A percentile compares a stretch with the other conserved stretches of the same genome.
phyloP scores from a whole-genome alignment of 2,329 filamentous ascomycete species.

The Phyllosticta paracitricarpa region DNA sequence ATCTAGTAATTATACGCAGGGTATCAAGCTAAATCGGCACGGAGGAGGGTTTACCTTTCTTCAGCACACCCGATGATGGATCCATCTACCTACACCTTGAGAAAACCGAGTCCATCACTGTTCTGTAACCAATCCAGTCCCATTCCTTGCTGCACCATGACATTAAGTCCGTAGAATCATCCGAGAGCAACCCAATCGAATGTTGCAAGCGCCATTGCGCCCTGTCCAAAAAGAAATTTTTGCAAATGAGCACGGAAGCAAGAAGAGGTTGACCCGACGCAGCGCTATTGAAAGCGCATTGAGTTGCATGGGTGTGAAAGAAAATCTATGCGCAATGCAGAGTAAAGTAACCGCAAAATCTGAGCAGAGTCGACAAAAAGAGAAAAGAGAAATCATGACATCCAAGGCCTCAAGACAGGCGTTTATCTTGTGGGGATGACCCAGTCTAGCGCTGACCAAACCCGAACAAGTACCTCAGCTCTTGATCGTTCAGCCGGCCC shows the following conservation, averaged over 20 bases:
- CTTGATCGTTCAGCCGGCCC: constrained; percentile 53
- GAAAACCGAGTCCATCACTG: too few species aligned
- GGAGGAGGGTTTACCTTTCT: too few species aligned
- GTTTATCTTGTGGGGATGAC: not conserved
- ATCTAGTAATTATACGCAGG: too few species aligned
- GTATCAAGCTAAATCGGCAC: too few species aligned
- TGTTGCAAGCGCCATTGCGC: not conserved
- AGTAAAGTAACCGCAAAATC: not conserved
- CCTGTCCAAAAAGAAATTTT: not conserved
- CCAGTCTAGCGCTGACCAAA: not conserved
- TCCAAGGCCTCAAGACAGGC: not conserved
- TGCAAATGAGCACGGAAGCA: not conserved
- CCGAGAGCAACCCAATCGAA: not conserved
- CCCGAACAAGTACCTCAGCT: constrained; percentile 62
- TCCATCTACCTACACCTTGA: too few species aligned
- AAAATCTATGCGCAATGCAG: not conserved
- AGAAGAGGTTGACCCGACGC: not conserved
- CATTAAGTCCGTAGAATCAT: too few species aligned
- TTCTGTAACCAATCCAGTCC: too few species aligned
- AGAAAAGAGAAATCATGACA: not conserved
- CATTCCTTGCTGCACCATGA: too few species aligned
- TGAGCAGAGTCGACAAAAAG: not conserved
- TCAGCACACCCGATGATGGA: too few species aligned
- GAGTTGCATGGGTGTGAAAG: not conserved
- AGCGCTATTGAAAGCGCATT: not conserved